Evolutionary conservation across 1,284 basidiomycete species (phyloP).

Genomic region (Cryptococcus neoformans): DNA sequence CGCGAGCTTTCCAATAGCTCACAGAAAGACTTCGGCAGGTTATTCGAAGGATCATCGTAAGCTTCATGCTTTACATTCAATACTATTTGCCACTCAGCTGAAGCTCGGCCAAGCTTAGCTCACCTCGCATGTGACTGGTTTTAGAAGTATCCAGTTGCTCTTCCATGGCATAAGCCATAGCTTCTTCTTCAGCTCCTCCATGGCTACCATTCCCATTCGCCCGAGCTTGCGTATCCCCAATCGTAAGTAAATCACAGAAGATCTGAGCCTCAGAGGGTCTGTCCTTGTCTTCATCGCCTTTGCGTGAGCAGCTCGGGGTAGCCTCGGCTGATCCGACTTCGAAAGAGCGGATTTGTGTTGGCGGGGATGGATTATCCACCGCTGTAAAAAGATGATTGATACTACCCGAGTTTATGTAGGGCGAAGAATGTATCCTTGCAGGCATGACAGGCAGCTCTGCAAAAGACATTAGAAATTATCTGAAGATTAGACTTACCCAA

Average conservation of each 20-base stretch:
- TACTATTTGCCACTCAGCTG: neutral
- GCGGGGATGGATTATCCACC: neutral
- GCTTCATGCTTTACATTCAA: neutral
- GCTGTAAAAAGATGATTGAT: neutral
- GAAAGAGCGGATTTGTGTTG: neutral
- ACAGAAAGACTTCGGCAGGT: neutral
- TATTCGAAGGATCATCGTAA: neutral
- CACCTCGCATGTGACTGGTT: neutral
- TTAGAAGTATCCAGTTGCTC: neutral
- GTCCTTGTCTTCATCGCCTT: too few relatives aligned
- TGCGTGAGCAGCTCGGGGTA: neutral
- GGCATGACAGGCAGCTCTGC: neutral
- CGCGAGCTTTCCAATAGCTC: neutral
- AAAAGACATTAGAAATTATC: too few relatives aligned
- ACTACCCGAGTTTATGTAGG: neutral
- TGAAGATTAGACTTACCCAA: neutral
- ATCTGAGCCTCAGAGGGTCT: too few relatives aligned
- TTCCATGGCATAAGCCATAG: neutral
- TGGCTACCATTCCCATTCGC: neutral
- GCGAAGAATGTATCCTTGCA: neutral
- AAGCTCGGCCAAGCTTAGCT: neutral
- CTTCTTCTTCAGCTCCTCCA: neutral
- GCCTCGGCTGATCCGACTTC: neutral
- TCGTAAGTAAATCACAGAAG: too few relatives aligned
- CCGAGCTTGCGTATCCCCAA: too few relatives aligned